Base-by-base conservation (phyloP, 1,139 yeast species). In the Nakaseomyces nivariensis region DNA sequence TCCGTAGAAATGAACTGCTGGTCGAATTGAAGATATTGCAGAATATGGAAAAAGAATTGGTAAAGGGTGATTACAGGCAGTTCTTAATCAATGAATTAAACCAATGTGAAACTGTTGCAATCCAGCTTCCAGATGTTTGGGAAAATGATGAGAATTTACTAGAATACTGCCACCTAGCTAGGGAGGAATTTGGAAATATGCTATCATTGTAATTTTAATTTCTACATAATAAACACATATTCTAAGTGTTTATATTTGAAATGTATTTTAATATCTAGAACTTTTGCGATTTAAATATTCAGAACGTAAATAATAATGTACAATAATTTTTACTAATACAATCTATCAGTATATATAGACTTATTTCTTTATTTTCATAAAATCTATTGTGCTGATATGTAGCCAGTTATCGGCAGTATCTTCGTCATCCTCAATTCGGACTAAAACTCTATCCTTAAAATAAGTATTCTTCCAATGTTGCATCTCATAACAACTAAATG, bases 1-100 rank as follows among this genome's bases (percentile, higher is more conserved):
- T 82, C n/a, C 78, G 78, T 58, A 72, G 97, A 49, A 87, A 88
- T 63, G 82, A 84, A 48, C 67, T 90, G 13, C 62, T 90, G 37
- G 79, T 86, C 3, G 82, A 83, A 51, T 69, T 92, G 52, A 77
- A 80, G 48, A 74, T 86, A 45, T 67, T 92, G 51, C 85, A 85
- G 56, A 73, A 74, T 37, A 71, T 84, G 61, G 97, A 92, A 59
- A 69, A 69, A 36, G 89, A 84, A 54, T 63, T 84, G 22, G 77
- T 85, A 1, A 59, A 70, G 37, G 81, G 82, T 0, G 90, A 84
- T 58, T 92, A 90, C 82, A 73, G 74, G 46, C 76, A 78, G 54
- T 90, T 95, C 83, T 68, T 92, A 9, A 60, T 77, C 22, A 73
- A 73, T 43, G 97, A 89, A 63, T 59, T 78, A n/a, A 68, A 72